Conservation (phyloP, 169 alveolate species). For the Eimeria necatrix region DNA sequence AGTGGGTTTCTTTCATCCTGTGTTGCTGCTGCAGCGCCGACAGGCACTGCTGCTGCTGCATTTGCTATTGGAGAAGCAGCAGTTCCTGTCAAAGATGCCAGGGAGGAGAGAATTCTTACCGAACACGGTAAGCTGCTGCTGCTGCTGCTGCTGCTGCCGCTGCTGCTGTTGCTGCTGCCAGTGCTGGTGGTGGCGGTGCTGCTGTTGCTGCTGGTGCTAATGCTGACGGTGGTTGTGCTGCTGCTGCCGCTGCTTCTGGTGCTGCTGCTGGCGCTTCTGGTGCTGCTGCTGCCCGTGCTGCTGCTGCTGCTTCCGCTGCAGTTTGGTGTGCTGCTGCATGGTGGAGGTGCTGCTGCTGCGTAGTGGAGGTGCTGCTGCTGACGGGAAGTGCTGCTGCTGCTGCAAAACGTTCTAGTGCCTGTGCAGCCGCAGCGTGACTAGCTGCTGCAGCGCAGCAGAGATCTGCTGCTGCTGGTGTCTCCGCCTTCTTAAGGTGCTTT, state of each 20-base stretch:
- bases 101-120: conserved; percentile 62
- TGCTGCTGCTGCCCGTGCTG: not conserved
- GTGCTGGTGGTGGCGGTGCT: conserved; percentile 1
- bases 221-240: not conserved
- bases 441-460: no score
- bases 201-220: conserved; percentile 45
- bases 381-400: no score
- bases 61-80: conserved; percentile 72
- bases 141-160: conserved; percentile 59
- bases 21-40: conserved; percentile 35
- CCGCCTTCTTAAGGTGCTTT: not conserved
- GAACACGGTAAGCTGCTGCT: conserved; percentile 64
- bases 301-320: not conserved
- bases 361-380: no score
- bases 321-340: not conserved
- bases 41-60: conserved; percentile 43
- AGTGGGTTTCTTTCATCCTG: not conserved
- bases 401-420: no score
- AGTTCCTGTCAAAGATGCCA: conserved; percentile 63
- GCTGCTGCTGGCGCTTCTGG: not conserved
- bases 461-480: conserved; percentile 9
- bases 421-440: no score
- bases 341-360: no score
- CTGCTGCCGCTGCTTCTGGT: not conserved
- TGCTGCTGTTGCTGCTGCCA: conserved; percentile 24